Evolutionary conservation across 768 basidiomycete genomes (phyloP).

Genomic region (Calvatia gigantea): DNA sequence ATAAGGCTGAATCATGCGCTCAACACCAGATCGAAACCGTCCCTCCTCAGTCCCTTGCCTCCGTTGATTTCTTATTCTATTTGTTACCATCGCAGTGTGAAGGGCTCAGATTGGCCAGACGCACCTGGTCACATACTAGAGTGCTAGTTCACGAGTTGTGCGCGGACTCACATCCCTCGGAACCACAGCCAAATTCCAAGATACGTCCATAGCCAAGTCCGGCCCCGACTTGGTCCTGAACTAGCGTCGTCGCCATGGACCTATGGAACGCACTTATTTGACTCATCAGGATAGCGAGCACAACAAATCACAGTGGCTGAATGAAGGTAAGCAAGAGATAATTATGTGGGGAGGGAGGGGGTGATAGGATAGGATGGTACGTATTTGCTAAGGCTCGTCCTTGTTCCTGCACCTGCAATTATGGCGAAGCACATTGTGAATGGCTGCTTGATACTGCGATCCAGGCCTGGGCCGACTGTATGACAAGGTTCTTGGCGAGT

Average conservation of each 20-base stretch:
- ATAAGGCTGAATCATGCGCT: constrained; percentile 3
- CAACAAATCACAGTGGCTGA: neutral
- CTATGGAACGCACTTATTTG: constrained; percentile 15
- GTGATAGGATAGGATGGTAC: constrained; percentile 29
- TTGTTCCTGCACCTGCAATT: constrained; percentile 52
- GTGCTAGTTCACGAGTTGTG: constrained; percentile 25
- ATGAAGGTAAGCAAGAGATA: neutral
- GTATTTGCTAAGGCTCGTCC: constrained; percentile 59
- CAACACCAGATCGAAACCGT: constrained; percentile 46
- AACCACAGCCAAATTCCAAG: constrained; percentile 22
- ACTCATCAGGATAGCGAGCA: constrained; percentile 4
- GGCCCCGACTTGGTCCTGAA: neutral
- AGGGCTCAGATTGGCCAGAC: constrained; percentile 43
- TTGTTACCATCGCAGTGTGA: constrained; percentile 42
- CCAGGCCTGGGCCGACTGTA: constrained; percentile 65
- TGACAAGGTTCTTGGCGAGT: constrained; percentile 43
- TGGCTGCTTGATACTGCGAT: constrained; percentile 38
- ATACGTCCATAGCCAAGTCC: constrained; percentile 16
- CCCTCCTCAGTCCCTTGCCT: constrained; percentile 51
- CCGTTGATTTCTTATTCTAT: constrained; percentile 52
- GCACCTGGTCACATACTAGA: constrained; percentile 56
- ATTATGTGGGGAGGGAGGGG: constrained; percentile 15
- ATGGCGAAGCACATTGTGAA: constrained; percentile 49
- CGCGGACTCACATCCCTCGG: constrained; percentile 17
- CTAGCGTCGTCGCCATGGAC: neutral